A percentile compares a stretch with the other conserved stretches of the same genome.
phyloP scores from a whole-genome alignment of 768 basidiomycete species.

The Pisolithus microcarpus region DNA sequence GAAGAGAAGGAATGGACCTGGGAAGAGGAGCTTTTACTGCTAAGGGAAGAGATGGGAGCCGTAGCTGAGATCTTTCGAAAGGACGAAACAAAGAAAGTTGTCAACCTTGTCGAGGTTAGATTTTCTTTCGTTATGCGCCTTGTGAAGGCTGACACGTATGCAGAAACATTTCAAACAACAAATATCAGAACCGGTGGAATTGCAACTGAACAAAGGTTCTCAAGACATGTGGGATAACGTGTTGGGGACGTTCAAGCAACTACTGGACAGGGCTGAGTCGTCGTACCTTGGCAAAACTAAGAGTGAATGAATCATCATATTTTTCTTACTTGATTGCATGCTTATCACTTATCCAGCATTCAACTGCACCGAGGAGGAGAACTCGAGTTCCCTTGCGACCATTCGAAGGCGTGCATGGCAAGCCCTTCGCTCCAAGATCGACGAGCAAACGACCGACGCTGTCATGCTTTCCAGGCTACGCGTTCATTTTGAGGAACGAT shows the following conservation, averaged over 20 bases:
- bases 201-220: conserved; percentile 70
- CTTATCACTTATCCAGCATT: conserved; percentile 53
- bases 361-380: conserved; percentile 92
- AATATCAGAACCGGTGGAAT: conserved; percentile 86
- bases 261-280: conserved; percentile 65
- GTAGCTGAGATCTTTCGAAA: conserved; percentile 88
- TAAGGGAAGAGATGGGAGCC: conserved; percentile 71
- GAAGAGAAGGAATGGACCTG: conserved; percentile 74
- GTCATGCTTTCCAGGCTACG: conserved; percentile 82
- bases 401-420: conserved; percentile 83
- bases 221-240: conserved; percentile 91
- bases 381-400: conserved; percentile 54
- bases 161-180: conserved; percentile 88
- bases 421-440: conserved; percentile 74
- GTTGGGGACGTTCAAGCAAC: conserved; percentile 61
- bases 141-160: background rate
- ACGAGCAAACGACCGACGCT: conserved; percentile 86
- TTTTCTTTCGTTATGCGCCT: background rate
- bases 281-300: conserved; percentile 84
- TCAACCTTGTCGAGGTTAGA: conserved; percentile 87
- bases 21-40: conserved; percentile 69
- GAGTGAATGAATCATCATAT: conserved; percentile 42
- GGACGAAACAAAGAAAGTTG: conserved; percentile 99
- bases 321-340: background rate
- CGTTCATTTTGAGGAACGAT: conserved; percentile 85